Evolutionary conservation across 176 grass and related monocot genomes (phyloP).

Genomic region (Zea luxurians): DNA sequence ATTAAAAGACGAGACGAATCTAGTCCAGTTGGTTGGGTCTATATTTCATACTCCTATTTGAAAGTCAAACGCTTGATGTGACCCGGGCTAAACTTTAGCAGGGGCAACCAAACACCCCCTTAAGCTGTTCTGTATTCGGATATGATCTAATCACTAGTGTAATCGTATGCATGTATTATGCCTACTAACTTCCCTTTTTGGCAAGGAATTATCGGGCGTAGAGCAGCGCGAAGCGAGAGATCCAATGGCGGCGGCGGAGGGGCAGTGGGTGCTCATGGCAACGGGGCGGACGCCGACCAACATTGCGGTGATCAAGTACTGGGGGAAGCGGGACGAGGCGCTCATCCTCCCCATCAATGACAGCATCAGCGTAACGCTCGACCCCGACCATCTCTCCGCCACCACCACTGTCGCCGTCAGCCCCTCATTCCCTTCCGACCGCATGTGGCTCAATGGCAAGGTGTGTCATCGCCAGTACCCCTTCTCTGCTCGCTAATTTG

Average conservation of each 20-base stretch:
- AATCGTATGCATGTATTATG: neutral
- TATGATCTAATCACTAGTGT: neutral
- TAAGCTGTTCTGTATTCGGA: neutral
- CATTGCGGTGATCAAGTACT: conserved; percentile 99
- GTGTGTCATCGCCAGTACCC: conserved; percentile 23
- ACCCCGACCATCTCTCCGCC: conserved; percentile 92
- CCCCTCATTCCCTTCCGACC: conserved; percentile 76
- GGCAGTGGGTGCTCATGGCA: conserved; percentile 80
- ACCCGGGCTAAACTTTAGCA: no score
- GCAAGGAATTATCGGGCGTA: neutral
- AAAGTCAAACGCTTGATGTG: no score
- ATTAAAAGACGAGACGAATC: no score
- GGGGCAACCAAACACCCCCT: no score
- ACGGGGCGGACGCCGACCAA: conserved; percentile 89
- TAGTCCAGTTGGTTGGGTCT: no score
- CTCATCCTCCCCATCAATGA: conserved; percentile 94
- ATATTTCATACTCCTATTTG: no score
- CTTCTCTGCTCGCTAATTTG: neutral
- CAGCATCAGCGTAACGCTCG: conserved; percentile 95
- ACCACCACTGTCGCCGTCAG: conserved; percentile 91
- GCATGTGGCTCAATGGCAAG: conserved; percentile 99
- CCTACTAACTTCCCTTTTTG: neutral
- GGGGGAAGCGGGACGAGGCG: conserved; percentile 94
- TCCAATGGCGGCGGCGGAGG: conserved; percentile 27
- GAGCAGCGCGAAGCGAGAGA: neutral